phyloP scores from a whole-genome alignment of 106 monocot genomes.

The Apostasia shenzhenica region DNA sequence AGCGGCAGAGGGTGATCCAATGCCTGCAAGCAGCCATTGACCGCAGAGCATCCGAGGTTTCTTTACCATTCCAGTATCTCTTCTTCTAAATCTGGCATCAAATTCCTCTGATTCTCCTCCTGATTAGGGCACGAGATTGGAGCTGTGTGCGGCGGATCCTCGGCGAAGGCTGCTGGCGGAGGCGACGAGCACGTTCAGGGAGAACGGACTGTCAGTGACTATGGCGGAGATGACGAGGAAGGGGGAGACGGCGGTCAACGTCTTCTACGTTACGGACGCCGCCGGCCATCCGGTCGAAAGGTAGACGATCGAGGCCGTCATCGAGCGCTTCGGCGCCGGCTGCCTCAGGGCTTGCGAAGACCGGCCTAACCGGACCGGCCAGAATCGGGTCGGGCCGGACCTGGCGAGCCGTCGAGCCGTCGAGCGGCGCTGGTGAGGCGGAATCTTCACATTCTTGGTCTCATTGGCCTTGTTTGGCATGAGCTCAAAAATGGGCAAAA shows the following conservation, averaged over 20 bases:
- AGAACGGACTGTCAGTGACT: conserved; percentile 73
- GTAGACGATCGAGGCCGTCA: conserved; percentile 49
- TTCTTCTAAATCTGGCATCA: not conserved
- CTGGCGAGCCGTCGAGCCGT: conserved; percentile 2
- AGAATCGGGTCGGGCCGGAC: conserved; percentile 1
- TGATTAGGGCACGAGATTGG: conserved; percentile 68
- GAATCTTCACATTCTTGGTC: conserved; percentile 43
- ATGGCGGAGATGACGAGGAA: conserved; percentile 68
- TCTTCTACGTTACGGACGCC: conserved; percentile 79
- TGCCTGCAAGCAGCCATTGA: conserved; percentile 77
- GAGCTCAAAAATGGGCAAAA: too few relatives aligned
- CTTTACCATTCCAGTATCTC: not conserved
- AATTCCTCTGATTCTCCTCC: conserved; percentile 2
- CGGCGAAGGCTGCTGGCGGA: conserved; percentile 53
- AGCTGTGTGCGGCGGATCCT: conserved; percentile 50
- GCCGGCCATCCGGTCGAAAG: conserved; percentile 45
- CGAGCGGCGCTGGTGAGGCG: conserved; percentile 18
- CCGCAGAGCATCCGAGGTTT: conserved; percentile 72
- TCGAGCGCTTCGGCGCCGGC: conserved; percentile 41
- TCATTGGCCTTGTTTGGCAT: too few relatives aligned
- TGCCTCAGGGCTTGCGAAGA: conserved; percentile 36
- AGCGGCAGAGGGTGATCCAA: conserved; percentile 77
- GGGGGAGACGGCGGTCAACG: conserved; percentile 44
- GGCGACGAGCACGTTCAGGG: conserved; percentile 82
- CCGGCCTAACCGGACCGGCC: conserved; percentile 4